Conservation (phyloP, 148 eudicot genomes). For the Rhododendron ferrugineum region DNA sequence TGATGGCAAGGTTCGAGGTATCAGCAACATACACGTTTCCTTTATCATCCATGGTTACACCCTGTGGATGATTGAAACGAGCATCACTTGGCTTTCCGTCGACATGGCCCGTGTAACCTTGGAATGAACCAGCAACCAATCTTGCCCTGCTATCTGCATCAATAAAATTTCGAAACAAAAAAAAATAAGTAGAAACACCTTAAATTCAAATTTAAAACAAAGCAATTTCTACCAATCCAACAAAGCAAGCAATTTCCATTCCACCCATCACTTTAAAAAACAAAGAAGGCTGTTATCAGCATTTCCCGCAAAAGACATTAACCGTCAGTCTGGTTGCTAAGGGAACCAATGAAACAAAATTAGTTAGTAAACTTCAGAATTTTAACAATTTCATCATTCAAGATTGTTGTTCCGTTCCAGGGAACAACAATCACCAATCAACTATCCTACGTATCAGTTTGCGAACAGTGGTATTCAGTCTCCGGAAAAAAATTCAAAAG, state of each 20-base stretch:
- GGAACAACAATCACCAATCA: not conserved
- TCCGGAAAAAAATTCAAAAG: not conserved
- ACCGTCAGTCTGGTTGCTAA: not conserved
- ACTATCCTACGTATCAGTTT: not conserved
- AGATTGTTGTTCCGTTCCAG: not conserved
- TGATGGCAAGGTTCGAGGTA: slow-evolving; percentile 76
- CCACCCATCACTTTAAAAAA: not conserved
- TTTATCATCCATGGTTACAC: slow-evolving; percentile 89
- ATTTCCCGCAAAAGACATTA: not conserved
- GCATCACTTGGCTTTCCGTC: slow-evolving; percentile 97
- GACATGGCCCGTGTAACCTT: slow-evolving; percentile 96
- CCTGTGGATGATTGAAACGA: slow-evolving; percentile 87
- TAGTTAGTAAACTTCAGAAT: not conserved
- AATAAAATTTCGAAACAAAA: not conserved
- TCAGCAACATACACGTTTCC: slow-evolving; percentile 97
- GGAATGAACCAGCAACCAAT: slow-evolving; percentile 95
- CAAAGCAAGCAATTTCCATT: not conserved
- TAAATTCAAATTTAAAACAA: not conserved
- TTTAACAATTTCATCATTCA: not conserved
- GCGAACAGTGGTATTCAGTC: not conserved
- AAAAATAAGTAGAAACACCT: not conserved
- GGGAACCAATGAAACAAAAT: not conserved
- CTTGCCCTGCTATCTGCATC: slow-evolving; percentile 91
- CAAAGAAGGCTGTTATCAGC: not conserved
- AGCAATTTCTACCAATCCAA: not conserved